These are phyloP conservation scores for Aspergillus sp. DNA, from an alignment of 2,329 filamentous ascomycete genomes.

Conservation along the genomic window DNA sequence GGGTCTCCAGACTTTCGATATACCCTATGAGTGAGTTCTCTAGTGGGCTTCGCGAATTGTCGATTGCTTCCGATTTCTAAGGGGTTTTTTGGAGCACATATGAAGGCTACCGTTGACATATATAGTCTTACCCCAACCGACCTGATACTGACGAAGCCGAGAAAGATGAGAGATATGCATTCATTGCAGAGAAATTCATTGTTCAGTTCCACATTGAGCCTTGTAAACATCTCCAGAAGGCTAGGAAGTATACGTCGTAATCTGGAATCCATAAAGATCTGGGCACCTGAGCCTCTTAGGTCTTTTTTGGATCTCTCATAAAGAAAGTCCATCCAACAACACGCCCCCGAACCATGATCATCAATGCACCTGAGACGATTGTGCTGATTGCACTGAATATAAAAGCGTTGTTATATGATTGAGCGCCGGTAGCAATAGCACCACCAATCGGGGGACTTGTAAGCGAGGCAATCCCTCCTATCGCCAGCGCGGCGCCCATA, in stretches of 20 bases:
- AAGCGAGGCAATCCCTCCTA: constrained; percentile 60
- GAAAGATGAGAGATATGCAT: too few species aligned
- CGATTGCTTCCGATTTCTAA: too few species aligned
- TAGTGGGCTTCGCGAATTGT: neutral
- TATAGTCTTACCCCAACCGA: too few species aligned
- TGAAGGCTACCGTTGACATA: too few species aligned
- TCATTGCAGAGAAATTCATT: too few species aligned
- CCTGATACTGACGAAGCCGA: too few species aligned
- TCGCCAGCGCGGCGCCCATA: constrained; percentile 29
- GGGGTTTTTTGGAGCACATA: too few species aligned
- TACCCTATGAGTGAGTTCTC: neutral
- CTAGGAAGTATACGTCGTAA: too few species aligned
- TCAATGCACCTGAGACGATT: neutral
- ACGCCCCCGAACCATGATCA: neutral
- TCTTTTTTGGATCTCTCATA: neutral
- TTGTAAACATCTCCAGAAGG: too few species aligned
- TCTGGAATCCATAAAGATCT: too few species aligned
- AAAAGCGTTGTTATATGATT: neutral
- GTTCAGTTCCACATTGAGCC: too few species aligned
- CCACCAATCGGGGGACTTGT: constrained; percentile 66
- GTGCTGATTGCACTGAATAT: neutral
- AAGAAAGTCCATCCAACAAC: neutral
- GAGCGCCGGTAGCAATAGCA: constrained; percentile 28
- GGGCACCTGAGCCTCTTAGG: too few species aligned
- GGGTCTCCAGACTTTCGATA: neutral